Percentiles rank a stretch among this genome's conserved stretches.
phyloP scores from a whole-genome alignment of 352 stramenopile species.

The Pythium myriotylum region DNA sequence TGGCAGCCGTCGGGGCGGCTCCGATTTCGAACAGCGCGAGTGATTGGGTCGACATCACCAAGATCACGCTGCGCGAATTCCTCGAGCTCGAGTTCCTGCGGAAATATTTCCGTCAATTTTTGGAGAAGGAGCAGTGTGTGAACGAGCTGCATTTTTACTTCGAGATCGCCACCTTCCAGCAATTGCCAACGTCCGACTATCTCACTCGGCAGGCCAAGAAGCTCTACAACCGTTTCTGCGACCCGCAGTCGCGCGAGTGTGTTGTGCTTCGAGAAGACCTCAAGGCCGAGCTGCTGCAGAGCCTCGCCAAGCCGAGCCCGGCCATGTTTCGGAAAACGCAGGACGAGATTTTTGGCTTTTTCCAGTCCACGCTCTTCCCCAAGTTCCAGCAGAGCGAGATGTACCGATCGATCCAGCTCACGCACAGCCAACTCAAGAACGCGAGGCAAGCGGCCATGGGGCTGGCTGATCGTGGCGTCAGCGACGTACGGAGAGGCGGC shows the following conservation, averaged over 20 bases:
- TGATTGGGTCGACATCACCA: constrained; percentile 48
- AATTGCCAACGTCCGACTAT: constrained; percentile 79
- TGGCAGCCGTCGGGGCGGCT: neutral
- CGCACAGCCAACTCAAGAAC: constrained; percentile 16
- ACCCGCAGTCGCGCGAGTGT: constrained; percentile 61
- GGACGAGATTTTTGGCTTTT: constrained; percentile 71
- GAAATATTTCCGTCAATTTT: constrained; percentile 63
- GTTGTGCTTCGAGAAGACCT: constrained; percentile 40
- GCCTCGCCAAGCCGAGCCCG: constrained; percentile 42
- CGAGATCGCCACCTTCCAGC: constrained; percentile 69
- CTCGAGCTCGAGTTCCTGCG: constrained; percentile 58
- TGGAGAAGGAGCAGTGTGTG: constrained; percentile 72
- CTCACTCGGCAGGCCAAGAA: constrained; percentile 67
- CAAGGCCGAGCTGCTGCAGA: constrained; percentile 37
- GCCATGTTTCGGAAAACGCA: constrained; percentile 76
- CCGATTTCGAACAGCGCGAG: neutral
- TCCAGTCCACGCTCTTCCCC: constrained; percentile 62
- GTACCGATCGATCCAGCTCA: constrained; percentile 61
- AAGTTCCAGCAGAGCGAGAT: constrained; percentile 79
- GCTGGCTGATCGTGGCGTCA: neutral
- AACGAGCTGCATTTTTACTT: constrained; percentile 82
- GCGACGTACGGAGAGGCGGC: neutral
- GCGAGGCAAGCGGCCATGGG: constrained; percentile 16
- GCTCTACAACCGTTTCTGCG: constrained; percentile 66
- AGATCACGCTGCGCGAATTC: constrained; percentile 62